Conservation (phyloP, 2,329 filamentous ascomycete genomes). For the Clathrospora elynae region DNA sequence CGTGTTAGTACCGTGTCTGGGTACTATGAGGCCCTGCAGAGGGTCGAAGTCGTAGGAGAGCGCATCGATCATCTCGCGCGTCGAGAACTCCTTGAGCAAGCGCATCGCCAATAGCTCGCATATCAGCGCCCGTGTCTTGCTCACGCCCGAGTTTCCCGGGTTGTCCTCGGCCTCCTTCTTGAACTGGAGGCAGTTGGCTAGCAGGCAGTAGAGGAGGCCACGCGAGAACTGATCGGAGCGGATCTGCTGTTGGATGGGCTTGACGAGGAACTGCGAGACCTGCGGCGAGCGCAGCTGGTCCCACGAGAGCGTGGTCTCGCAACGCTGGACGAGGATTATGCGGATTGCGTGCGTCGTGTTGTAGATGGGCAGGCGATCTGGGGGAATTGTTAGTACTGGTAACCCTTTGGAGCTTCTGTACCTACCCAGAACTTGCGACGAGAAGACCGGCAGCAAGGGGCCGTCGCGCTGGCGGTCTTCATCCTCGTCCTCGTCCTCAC, state of each 20-base stretch:
- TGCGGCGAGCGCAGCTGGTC: slow-evolving; percentile 95
- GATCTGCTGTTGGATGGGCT: slow-evolving; percentile 92
- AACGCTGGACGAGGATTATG: slow-evolving; percentile 79
- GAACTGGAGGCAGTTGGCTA: slow-evolving; percentile 94
- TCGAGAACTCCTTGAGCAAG: slow-evolving; percentile 85
- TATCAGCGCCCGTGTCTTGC: slow-evolving; percentile 81
- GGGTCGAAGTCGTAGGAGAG: slow-evolving; percentile 95
- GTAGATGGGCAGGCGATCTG: slow-evolving; percentile 87
- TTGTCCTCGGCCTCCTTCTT: slow-evolving; percentile 81
- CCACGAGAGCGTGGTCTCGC: slow-evolving; percentile 92
- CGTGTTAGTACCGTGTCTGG: slow-evolving; percentile 40
- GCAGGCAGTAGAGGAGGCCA: slow-evolving; percentile 84
- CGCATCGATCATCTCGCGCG: slow-evolving; percentile 88
- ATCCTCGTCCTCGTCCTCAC: slow-evolving; percentile 40
- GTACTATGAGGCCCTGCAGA: slow-evolving; percentile 74
- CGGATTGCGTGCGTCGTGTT: slow-evolving; percentile 88
- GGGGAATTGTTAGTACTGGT: slow-evolving; percentile 28
- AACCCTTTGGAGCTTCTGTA: not conserved
- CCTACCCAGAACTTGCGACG: slow-evolving; percentile 46
- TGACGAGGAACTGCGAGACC: slow-evolving; percentile 92
- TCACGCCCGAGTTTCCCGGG: slow-evolving; percentile 82
- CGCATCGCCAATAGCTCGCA: slow-evolving; percentile 91
- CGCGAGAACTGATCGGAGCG: slow-evolving; percentile 80
- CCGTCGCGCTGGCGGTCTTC: slow-evolving; percentile 37
- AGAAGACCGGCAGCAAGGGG: slow-evolving; percentile 50